Conservation (phyloP, 371 early-diverging fungal genomes). For the Mortierella sp. region DNA sequence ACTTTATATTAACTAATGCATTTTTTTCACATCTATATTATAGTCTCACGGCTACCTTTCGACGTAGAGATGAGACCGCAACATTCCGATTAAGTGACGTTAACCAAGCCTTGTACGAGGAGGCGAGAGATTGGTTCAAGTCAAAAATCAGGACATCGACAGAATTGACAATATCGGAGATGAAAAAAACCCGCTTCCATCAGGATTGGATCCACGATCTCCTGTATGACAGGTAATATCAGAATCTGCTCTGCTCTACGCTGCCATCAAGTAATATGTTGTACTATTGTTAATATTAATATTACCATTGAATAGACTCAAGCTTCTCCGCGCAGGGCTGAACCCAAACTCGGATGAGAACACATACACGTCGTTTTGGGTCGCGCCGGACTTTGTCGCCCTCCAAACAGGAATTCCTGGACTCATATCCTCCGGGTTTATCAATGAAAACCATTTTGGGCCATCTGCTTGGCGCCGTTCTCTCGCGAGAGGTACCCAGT, state of each 20-base stretch:
- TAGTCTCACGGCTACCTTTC: too few relatives aligned
- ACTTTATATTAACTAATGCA: too few relatives aligned
- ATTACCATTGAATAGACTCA: not conserved
- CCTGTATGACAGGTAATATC: conserved; percentile 14
- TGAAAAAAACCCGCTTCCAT: too few relatives aligned
- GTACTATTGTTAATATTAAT: not conserved
- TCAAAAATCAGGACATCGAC: too few relatives aligned
- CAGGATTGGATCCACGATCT: conserved; percentile 18
- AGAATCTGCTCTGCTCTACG: not conserved
- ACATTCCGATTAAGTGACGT: too few relatives aligned
- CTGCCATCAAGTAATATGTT: not conserved
- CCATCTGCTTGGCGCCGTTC: conserved; percentile 28
- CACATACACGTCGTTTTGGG: conserved; percentile 8
- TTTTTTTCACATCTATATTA: too few relatives aligned
- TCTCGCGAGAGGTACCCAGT: conserved; percentile 14
- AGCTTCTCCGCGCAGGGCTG: conserved; percentile 4
- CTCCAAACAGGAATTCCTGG: conserved; percentile 25
- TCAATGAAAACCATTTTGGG: conserved; percentile 28
- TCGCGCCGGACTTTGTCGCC: conserved; percentile 18
- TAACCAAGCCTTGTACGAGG: too few relatives aligned
- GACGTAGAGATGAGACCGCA: too few relatives aligned
- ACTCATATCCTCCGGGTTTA: conserved; percentile 7
- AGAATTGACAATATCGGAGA: too few relatives aligned
- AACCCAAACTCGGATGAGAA: conserved; percentile 15
- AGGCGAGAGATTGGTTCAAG: too few relatives aligned